Percentiles rank a stretch among this genome's conserved stretches.
Evolutionary conservation across 192 early-diverging fungal species (phyloP).

Genomic region (Coemansia sp.): DNA sequence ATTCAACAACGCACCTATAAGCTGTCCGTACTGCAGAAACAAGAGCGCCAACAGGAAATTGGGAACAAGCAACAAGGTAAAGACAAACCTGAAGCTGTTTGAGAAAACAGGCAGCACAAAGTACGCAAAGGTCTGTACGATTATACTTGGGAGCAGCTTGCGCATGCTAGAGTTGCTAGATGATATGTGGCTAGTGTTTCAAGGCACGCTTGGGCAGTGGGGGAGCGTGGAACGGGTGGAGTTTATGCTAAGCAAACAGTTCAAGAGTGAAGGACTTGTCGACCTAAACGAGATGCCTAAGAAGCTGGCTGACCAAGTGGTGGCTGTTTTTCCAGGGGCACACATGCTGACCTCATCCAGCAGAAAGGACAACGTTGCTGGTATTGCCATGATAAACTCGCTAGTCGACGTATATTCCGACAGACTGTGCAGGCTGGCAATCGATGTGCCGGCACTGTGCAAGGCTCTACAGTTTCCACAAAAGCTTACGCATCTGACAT

Average conservation of each 20-base stretch:
- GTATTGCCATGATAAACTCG: conserved; percentile 1
- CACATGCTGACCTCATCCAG: not conserved
- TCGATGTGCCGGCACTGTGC: conserved; percentile 2
- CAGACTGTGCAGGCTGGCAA: not conserved
- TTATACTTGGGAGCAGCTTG: not conserved
- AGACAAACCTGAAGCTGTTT: not conserved
- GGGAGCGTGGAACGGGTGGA: not conserved
- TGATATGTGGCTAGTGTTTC: not conserved
- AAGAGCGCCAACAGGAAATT: not conserved
- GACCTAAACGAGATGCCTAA: not conserved
- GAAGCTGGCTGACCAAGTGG: not conserved
- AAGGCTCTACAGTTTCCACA: not conserved
- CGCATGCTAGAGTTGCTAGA: not conserved
- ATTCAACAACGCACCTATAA: not conserved
- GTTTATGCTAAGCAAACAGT: not conserved
- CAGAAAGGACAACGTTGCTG: not conserved
- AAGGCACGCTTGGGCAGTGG: not conserved
- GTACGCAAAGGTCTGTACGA: not conserved
- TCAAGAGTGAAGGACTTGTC: not conserved
- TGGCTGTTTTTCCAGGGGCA: not conserved
- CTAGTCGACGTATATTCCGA: not conserved
- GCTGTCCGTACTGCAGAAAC: not conserved
- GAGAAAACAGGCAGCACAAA: not conserved
- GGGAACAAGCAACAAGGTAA: not conserved
- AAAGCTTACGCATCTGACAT: not conserved